Evolutionary conservation across 2,329 filamentous ascomycete genomes (phyloP).

Genomic region (Chaetomiaceae sp.): DNA sequence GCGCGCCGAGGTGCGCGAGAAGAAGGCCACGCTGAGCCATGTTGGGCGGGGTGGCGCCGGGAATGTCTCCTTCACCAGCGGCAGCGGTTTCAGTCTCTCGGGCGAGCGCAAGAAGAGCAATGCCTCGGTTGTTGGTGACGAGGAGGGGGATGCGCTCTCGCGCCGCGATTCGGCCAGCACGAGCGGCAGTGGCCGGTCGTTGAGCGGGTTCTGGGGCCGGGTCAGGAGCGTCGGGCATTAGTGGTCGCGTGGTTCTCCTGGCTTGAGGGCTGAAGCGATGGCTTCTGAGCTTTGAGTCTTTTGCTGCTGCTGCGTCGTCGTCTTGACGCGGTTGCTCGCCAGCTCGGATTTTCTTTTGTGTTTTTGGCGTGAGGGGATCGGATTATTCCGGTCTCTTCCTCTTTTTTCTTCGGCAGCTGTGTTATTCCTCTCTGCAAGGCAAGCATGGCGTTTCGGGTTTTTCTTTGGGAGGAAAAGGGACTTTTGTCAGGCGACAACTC

Average conservation of each 20-base stretch:
- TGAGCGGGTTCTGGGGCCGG: slow-evolving; percentile 35
- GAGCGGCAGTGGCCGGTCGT: slow-evolving; percentile 19
- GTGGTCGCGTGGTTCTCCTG: not conserved
- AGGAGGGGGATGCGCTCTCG: not conserved
- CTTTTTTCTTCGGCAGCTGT: not conserved
- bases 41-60: slow-evolving; percentile 62
- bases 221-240: slow-evolving; percentile 31
- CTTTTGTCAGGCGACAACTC: not conserved
- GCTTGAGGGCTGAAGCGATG: not conserved
- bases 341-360: too few relatives aligned
- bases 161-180: slow-evolving; percentile 23
- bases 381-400: too few relatives aligned
- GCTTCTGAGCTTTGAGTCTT: too few relatives aligned
- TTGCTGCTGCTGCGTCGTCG: too few relatives aligned
- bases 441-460: slow-evolving; percentile 21
- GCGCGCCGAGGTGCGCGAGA: slow-evolving; percentile 48
- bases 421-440: not conserved
- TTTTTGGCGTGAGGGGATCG: too few relatives aligned
- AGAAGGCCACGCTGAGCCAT: slow-evolving; percentile 50
- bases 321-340: too few relatives aligned
- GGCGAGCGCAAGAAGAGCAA: not conserved
- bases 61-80: slow-evolving; percentile 40
- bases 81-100: too few relatives aligned
- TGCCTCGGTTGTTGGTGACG: too few relatives aligned
- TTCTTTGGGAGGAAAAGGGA: too few relatives aligned